phyloP scores from a whole-genome alignment of 176 grass and related monocot species.

The Chloris gayana region DNA sequence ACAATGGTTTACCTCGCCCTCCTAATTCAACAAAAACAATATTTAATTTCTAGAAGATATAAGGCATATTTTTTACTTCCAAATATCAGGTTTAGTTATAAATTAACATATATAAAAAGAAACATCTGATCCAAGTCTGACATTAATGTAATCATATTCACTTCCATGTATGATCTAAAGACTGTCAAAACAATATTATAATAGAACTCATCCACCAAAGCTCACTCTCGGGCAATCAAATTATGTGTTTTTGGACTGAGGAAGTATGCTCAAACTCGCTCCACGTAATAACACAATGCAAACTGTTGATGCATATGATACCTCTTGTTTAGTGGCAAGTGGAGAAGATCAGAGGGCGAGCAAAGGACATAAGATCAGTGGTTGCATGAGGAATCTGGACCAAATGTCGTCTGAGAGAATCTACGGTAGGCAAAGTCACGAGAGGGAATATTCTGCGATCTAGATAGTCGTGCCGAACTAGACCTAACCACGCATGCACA shows the following conservation, averaged over 20 bases:
- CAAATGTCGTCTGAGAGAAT: neutral
- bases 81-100: too few relatives aligned
- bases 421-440: neutral
- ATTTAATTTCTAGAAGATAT: neutral
- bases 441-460: slow-evolving; percentile 2
- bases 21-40: neutral
- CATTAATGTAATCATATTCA: too few relatives aligned
- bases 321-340: slow-evolving; percentile 5
- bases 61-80: too few relatives aligned
- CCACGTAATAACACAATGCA: neutral
- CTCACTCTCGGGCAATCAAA: neutral
- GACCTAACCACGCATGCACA: neutral
- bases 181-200: too few relatives aligned
- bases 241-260: neutral
- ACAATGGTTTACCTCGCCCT: too few relatives aligned
- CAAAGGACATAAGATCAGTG: neutral
- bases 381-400: neutral
- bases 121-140: too few relatives aligned
- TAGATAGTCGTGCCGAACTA: neutral
- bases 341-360: neutral
- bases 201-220: too few relatives aligned
- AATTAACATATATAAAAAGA: too few relatives aligned
- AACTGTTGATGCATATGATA: neutral
- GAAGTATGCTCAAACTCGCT: neutral
- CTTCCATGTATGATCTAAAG: too few relatives aligned